A percentile compares a stretch with the other conserved stretches of the same genome.
These are phyloP conservation scores for Periconia sp. DNA, from an alignment of 2,329 filamentous ascomycete species.

Conservation along the genomic window DNA sequence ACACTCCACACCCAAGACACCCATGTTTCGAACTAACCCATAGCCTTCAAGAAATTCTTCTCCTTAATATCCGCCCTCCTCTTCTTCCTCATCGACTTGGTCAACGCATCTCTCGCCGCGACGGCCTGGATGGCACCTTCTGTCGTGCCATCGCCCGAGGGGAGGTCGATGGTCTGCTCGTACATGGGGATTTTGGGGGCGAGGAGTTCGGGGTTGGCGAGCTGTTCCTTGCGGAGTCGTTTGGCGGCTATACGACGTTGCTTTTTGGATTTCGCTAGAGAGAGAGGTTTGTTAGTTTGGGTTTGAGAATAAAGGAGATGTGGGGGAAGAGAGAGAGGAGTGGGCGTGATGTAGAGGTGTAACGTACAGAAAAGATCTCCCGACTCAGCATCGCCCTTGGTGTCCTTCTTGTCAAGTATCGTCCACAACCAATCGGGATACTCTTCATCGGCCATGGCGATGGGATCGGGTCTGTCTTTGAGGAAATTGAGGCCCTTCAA, in stretches of 20 bases:
- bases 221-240: conserved; percentile 63
- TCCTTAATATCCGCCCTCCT: conserved; percentile 79
- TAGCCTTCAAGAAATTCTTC: conserved; percentile 79
- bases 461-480: conserved; percentile 72
- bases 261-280: conserved; percentile 71
- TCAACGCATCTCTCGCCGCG: conserved; percentile 63
- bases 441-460: conserved; percentile 72
- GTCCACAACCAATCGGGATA: conserved; percentile 83
- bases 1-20: background rate
- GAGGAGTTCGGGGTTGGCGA: conserved; percentile 67
- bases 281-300: background rate
- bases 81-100: conserved; percentile 72
- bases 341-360: no score
- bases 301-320: conserved; percentile 49
- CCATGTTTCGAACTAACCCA: conserved; percentile 49
- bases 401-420: conserved; percentile 64
- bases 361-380: conserved; percentile 80
- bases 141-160: conserved; percentile 52
- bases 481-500: conserved; percentile 76
- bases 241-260: conserved; percentile 71
- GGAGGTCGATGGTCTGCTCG: conserved; percentile 77
- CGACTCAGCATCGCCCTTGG: conserved; percentile 56
- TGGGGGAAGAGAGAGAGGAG: background rate
- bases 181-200: conserved; percentile 69
- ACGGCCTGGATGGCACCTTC: conserved; percentile 50